These are phyloP conservation scores for Pseudocercospora vitis DNA, from an alignment of 2,329 filamentous ascomycete genomes.

Conservation along the genomic window DNA sequence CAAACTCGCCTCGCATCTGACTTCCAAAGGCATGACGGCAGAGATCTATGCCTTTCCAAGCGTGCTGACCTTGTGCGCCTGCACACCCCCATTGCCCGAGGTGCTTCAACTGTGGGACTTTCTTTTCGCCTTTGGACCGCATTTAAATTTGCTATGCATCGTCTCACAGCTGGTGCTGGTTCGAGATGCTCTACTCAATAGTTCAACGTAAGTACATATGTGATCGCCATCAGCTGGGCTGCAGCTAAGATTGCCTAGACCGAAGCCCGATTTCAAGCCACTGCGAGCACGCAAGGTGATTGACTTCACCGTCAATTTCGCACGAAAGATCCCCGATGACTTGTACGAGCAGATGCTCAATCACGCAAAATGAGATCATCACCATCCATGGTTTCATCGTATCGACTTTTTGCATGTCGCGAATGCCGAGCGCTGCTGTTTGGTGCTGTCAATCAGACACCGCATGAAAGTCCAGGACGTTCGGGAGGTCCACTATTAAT, in stretches of 20 bases:
- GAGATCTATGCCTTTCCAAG: conserved; percentile 96
- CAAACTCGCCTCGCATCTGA: conserved; percentile 79
- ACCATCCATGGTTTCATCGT: no score
- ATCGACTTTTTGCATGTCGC: no score
- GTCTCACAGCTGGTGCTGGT: conserved; percentile 92
- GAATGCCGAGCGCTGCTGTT: no score
- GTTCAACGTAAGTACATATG: conserved; percentile 66
- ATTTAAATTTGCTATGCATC: conserved; percentile 93
- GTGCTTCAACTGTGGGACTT: conserved; percentile 96
- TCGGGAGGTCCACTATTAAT: no score
- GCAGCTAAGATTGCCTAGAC: conserved; percentile 55
- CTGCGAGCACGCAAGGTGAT: conserved; percentile 36
- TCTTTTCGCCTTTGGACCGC: conserved; percentile 89
- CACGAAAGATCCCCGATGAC: conserved; percentile 85
- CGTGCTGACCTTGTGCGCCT: conserved; percentile 90
- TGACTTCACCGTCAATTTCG: conserved; percentile 74
- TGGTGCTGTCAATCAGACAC: no score
- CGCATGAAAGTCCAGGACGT: no score
- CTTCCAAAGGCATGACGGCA: conserved; percentile 82
- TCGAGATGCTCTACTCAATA: conserved; percentile 77
- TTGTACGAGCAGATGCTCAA: conserved; percentile 86
- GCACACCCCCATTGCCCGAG: conserved; percentile 90
- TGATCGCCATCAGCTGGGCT: not conserved
- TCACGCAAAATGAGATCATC: conserved; percentile 75
- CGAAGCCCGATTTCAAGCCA: conserved; percentile 61